A percentile compares a stretch with the other conserved stretches of the same genome.
phyloP scores from a whole-genome alignment of 768 basidiomycete genomes.

The Termitomyces sp. region DNA sequence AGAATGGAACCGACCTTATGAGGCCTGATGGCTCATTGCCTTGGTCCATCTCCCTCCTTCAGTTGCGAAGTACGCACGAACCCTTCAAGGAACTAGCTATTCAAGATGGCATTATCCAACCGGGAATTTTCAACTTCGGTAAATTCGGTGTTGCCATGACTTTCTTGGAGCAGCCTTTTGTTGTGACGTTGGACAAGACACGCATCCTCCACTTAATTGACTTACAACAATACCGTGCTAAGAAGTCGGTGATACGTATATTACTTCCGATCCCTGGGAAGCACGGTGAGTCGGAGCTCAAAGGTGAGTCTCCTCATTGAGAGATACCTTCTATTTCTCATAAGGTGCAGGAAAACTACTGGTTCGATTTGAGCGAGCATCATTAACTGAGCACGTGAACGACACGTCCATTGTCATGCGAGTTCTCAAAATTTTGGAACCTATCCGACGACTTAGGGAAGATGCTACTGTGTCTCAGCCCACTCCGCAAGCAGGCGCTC shows the following conservation, averaged over 20 bases:
- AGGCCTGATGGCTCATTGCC: constrained; percentile 1
- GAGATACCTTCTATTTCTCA: background rate
- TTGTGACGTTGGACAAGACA: background rate
- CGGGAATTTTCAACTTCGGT: background rate
- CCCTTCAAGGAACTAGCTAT: background rate
- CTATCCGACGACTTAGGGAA: background rate
- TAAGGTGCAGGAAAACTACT: background rate
- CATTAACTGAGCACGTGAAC: background rate
- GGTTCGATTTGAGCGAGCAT: background rate
- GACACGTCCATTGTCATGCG: background rate
- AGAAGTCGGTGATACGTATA: background rate
- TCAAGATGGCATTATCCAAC: background rate
- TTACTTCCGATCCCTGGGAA: background rate
- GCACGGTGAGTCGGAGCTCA: background rate
- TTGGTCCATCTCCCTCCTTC: constrained; percentile 2
- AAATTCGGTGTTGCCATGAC: background rate
- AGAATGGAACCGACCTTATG: background rate
- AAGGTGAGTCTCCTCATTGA: background rate
- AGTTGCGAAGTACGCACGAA: background rate
- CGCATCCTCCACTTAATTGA: no score
- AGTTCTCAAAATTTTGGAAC: background rate
- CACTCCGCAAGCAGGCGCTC: background rate
- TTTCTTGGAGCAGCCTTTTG: background rate
- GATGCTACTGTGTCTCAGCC: background rate
- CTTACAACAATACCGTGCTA: background rate